phyloP scores from a whole-genome alignment of 2,329 filamentous ascomycete genomes.

The Triangularia setosa region DNA sequence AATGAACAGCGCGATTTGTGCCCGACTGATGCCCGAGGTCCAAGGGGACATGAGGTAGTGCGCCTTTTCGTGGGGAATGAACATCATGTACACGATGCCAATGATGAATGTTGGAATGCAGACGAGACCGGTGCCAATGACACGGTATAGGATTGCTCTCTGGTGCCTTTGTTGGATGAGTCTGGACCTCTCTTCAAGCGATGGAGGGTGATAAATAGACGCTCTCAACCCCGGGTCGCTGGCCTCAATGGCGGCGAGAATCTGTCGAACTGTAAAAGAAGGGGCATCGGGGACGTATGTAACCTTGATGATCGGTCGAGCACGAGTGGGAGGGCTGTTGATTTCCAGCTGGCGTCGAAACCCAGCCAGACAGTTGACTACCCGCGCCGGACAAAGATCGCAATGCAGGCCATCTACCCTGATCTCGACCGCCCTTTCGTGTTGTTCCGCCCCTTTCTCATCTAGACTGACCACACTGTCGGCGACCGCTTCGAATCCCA shows the following conservation, averaged over 20 bases:
- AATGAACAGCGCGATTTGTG: constrained; percentile 75
- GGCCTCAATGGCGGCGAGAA: constrained; percentile 63
- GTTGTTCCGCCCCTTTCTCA: constrained; percentile 25
- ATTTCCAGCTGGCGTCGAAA: constrained; percentile 52
- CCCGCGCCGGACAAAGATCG: constrained; percentile 61
- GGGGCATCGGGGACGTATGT: constrained; percentile 67
- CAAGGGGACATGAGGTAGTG: constrained; percentile 67
- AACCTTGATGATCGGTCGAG: constrained; percentile 65
- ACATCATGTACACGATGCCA: constrained; percentile 86
- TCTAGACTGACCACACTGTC: constrained; percentile 44
- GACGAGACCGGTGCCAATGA: constrained; percentile 63
- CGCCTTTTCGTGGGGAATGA: constrained; percentile 63
- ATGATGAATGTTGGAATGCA: constrained; percentile 82
- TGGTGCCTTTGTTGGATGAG: constrained; percentile 69
- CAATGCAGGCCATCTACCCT: constrained; percentile 71
- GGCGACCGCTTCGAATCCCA: constrained; percentile 63
- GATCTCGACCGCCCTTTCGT: constrained; percentile 57
- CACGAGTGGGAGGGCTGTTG: constrained; percentile 50
- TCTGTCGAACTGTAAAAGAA: constrained; percentile 68
- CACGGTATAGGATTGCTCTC: constrained; percentile 63
- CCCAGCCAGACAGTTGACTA: constrained; percentile 50
- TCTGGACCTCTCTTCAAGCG: constrained; percentile 75
- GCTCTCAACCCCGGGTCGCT: constrained; percentile 63
- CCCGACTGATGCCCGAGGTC: constrained; percentile 67
- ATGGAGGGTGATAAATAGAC: constrained; percentile 73